Evolutionary conservation across 208 protist species (phyloP).

Genomic region (Trypanosoma cruzi): DNA sequence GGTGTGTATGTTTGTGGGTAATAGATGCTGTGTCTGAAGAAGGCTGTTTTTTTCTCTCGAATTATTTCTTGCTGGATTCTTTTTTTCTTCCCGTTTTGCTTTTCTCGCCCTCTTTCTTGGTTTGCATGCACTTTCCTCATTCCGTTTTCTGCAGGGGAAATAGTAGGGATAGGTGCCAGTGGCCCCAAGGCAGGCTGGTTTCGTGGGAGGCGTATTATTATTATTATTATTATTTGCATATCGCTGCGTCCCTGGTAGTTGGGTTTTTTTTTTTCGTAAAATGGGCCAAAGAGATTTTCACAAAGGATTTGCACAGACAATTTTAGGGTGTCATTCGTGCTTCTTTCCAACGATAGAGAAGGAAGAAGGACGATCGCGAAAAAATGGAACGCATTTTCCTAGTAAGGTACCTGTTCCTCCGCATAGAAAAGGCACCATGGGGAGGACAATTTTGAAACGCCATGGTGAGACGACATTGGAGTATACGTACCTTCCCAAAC

Average conservation of each 20-base stretch:
- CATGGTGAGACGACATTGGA: conserved; percentile 2
- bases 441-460: neutral
- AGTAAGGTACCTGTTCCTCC: neutral
- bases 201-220: neutral
- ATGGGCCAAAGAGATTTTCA: conserved; percentile 2
- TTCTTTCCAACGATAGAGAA: conserved; percentile 16
- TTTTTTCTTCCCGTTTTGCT: conserved; percentile 22
- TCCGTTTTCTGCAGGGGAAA: neutral
- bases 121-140: neutral
- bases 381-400: neutral
- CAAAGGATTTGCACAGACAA: conserved; percentile 10
- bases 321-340: neutral
- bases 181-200: neutral
- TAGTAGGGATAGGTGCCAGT: neutral
- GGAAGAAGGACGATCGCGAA: neutral
- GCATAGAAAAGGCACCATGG: neutral
- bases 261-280: neutral
- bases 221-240: neutral
- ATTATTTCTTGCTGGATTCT: neutral
- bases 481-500: conserved; percentile 16
- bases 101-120: conserved; percentile 8
- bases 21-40: neutral
- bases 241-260: neutral
- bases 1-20: conserved; percentile 10
- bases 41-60: neutral